A percentile compares a stretch with the other conserved stretches of the same genome.
These are phyloP conservation scores for Termitomyces sp. DNA, from an alignment of 768 basidiomycete species.

Conservation along the genomic window DNA sequence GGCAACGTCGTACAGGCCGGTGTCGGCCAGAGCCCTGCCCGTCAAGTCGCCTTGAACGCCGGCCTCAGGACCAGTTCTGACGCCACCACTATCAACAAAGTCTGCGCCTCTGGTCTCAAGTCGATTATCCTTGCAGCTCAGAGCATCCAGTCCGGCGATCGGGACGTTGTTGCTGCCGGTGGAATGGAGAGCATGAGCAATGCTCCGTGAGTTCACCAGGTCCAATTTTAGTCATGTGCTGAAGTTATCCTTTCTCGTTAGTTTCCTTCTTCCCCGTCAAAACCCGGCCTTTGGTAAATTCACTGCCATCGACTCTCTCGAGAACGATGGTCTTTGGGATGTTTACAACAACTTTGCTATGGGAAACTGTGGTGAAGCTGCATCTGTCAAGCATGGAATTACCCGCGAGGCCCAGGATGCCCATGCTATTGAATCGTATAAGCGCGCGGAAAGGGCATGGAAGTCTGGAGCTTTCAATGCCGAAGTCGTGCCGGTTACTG, in stretches of 20 bases:
- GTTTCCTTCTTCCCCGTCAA: constrained; percentile 78
- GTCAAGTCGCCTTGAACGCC: constrained; percentile 91
- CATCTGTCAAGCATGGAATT: constrained; percentile 79
- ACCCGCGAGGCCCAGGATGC: constrained; percentile 83
- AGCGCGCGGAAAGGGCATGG: constrained; percentile 91
- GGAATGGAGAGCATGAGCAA: constrained; percentile 99
- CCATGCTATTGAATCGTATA: constrained; percentile 93
- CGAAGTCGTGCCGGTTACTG: constrained; percentile 85
- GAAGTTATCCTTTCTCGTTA: constrained; percentile 20
- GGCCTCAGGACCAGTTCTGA: constrained; percentile 84
- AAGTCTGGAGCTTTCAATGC: constrained; percentile 75
- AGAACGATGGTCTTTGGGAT: constrained; percentile 93
- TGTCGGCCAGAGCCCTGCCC: constrained; percentile 96
- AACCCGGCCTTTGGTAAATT: constrained; percentile 89
- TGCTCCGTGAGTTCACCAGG: constrained; percentile 67
- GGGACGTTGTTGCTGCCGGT: constrained; percentile 84
- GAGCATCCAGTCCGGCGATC: constrained; percentile 82
- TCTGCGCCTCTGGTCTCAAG: constrained; percentile 97
- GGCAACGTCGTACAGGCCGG: constrained; percentile 98
- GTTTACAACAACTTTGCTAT: constrained; percentile 97
- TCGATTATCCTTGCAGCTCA: constrained; percentile 92
- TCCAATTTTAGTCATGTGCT: constrained; percentile 15
- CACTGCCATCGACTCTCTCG: constrained; percentile 80
- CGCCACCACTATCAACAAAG: constrained; percentile 99
- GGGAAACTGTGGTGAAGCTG: constrained; percentile 93